Base-by-base conservation (phyloP, 2,329 filamentous ascomycete species). In the Ophiostoma triangulosporum region DNA sequence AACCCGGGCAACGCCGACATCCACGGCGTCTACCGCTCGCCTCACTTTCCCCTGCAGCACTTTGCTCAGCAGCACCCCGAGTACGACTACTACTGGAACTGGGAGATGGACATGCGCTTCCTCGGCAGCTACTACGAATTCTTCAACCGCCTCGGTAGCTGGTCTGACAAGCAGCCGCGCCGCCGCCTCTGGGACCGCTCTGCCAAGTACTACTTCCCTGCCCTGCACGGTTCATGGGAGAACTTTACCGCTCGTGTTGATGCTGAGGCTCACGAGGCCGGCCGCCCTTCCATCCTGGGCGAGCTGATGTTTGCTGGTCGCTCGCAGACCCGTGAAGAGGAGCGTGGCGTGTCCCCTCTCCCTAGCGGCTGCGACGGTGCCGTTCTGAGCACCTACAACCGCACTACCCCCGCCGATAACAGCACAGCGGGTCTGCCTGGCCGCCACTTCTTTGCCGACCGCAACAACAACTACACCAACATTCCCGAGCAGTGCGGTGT, bases 101-200 rank as follows among this genome's bases (percentile, higher is more conserved):
- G 80, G 74, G 81, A 85, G 64, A 80, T 84, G 75, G 80, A 84
- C 60, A 78, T 81, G 69, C 73, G 81, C 35, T 78, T 76, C 64
- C 72, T 80, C 3, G 81, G 81, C 35, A 80, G 80, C 61, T 80
- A 79, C 65, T 83, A 89, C 66, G 84, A 90, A 62, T 75, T 91
- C 14, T 83, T 91, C 58, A 74, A 84, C 57, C 77, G 80, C 43
- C 72, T 88, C 12, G 74, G 75, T 14, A 70, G 73, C 46, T 91
- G 85, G 81, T 79, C 82, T 2, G 75, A 74, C 54, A 66, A 77
- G 49, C 85, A 91, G 63, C 79, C 82, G 1, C 78, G 85, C 27
- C 77, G 80, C 56, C 78, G 80, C n/a, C 72, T 88, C 9, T 91
- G 86, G 86, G 86, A 91, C 64, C 79, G 86, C 48, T 83, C 80